Percentiles rank a stretch among this genome's conserved stretches.
Evolutionary conservation across 805 yeast genomes (phyloP).

Genomic region (Ogataea nitratoaversa): DNA sequence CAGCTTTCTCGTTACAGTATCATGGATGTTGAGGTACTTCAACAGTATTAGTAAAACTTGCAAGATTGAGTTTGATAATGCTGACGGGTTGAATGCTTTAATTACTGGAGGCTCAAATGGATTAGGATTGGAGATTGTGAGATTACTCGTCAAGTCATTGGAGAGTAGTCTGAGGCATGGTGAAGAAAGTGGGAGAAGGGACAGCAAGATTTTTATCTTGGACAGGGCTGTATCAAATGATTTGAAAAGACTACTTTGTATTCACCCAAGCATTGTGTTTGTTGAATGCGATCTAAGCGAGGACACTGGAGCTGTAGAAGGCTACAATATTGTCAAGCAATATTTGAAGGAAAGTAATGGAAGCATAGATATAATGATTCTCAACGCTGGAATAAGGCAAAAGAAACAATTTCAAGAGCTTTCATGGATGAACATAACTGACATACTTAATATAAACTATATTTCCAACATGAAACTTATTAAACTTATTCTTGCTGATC

Average conservation of each 20-base stretch:
- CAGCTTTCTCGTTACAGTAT: conserved; percentile 8
- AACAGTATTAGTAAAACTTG: conserved; percentile 12
- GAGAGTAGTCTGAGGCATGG: background rate
- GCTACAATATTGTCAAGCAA: conserved; percentile 22
- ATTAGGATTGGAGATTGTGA: conserved; percentile 41
- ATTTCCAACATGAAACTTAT: conserved; percentile 41
- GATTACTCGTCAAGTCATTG: conserved; percentile 15
- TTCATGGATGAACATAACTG: conserved; percentile 20
- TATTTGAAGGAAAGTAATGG: conserved; percentile 12
- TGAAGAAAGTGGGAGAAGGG: background rate
- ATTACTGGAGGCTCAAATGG: conserved; percentile 53
- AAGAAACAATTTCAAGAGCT: conserved; percentile 27
- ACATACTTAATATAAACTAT: conserved; percentile 39
- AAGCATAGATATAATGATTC: conserved; percentile 32
- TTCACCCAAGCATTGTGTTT: conserved; percentile 22
- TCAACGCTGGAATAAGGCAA: conserved; percentile 49
- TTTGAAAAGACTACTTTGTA: conserved; percentile 2
- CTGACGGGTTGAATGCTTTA: conserved; percentile 25
- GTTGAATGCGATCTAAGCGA: conserved; percentile 23
- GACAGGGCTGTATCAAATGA: conserved; percentile 27
- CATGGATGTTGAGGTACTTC: conserved; percentile 20
- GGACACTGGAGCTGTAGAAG: conserved; percentile 12
- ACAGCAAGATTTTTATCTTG: conserved; percentile 27
- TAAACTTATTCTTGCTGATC: conserved; percentile 25
- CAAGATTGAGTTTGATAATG: conserved; percentile 1